A percentile compares a stretch with the other conserved stretches of the same genome.
phyloP scores from a whole-genome alignment of 345 rosid genomes.

The Linum lewisii region DNA sequence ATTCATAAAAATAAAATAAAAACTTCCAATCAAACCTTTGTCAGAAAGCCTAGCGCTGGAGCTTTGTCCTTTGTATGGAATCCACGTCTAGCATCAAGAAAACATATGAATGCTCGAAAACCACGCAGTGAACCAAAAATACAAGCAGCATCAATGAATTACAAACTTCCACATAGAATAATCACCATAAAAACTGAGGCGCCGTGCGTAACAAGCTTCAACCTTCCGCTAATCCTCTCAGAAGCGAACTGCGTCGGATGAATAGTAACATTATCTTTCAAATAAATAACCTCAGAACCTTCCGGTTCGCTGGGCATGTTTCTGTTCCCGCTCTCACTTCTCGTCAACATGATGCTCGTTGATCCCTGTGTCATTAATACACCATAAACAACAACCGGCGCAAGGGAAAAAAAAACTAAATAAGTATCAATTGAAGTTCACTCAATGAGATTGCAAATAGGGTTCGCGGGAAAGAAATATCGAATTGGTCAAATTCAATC shows the following conservation, averaged over 20 bases:
- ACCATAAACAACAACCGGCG: conserved; percentile 1
- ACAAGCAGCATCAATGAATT: not conserved
- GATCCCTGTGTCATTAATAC: conserved; percentile 39
- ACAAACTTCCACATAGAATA: not conserved
- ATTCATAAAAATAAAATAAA: not conserved
- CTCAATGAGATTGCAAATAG: not conserved
- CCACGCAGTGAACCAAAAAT: not conserved
- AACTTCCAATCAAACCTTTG: conserved; percentile 44
- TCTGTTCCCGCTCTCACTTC: conserved; percentile 50
- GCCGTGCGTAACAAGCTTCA: conserved; percentile 80
- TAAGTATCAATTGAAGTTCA: not conserved
- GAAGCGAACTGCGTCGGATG: conserved; percentile 87
- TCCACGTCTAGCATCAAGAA: conserved; percentile 59
- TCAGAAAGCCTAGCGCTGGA: conserved; percentile 60
- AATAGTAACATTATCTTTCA: conserved; percentile 76
- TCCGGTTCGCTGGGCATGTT: conserved; percentile 55
- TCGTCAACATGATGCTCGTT: conserved; percentile 42
- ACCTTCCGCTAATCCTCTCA: conserved; percentile 84
- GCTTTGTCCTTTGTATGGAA: conserved; percentile 73
- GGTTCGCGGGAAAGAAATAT: not conserved
- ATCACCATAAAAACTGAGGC: conserved; percentile 58
- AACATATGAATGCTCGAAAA: not conserved
- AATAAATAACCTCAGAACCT: conserved; percentile 58
- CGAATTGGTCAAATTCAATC: not conserved
- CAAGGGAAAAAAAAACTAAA: conserved; percentile 2